Evolutionary conservation across 352 stramenopile species (phyloP).

Genomic region (Phytophthora multivora): DNA sequence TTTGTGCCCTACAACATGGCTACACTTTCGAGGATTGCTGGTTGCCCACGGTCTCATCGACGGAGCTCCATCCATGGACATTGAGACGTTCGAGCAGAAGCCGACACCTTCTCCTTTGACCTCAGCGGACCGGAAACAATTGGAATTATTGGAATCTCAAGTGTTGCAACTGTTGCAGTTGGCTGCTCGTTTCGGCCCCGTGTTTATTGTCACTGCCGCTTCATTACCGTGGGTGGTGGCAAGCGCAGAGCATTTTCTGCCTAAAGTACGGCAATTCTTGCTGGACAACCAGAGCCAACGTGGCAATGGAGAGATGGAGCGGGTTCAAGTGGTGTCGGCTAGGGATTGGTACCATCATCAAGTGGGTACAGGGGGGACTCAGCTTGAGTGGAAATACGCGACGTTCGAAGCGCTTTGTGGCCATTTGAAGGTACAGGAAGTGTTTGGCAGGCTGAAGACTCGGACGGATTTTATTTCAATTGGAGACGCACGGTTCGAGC

Average conservation of each 20-base stretch:
- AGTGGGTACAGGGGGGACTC: conserved; percentile 34
- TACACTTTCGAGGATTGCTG: conserved; percentile 50
- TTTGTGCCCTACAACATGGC: conserved; percentile 63
- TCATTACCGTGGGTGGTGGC: conserved; percentile 56
- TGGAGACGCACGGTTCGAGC: conserved; percentile 57
- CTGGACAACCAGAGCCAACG: conserved; percentile 37
- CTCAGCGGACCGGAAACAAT: conserved; percentile 23
- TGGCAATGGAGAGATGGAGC: conserved; percentile 13
- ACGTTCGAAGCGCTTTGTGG: conserved; percentile 57
- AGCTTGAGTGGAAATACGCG: conserved; percentile 57
- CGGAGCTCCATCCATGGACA: conserved; percentile 25
- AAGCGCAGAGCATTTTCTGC: conserved; percentile 51
- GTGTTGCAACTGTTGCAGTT: conserved; percentile 47
- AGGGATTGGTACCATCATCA: conserved; percentile 62
- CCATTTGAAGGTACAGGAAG: conserved; percentile 52
- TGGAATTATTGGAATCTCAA: conserved; percentile 46
- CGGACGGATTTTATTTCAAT: conserved; percentile 59
- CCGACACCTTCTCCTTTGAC: conserved; percentile 6
- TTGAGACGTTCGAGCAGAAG: conserved; percentile 22
- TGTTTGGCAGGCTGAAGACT: conserved; percentile 28
- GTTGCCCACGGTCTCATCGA: conserved; percentile 47
- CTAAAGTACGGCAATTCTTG: conserved; percentile 42
- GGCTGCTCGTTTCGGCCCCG: conserved; percentile 45
- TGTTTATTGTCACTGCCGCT: conserved; percentile 72
- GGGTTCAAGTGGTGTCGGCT: conserved; percentile 60